Percentiles rank a stretch among this genome's conserved stretches.
phyloP scores from a whole-genome alignment of 352 stramenopile genomes.

The Pythium brassicae region DNA sequence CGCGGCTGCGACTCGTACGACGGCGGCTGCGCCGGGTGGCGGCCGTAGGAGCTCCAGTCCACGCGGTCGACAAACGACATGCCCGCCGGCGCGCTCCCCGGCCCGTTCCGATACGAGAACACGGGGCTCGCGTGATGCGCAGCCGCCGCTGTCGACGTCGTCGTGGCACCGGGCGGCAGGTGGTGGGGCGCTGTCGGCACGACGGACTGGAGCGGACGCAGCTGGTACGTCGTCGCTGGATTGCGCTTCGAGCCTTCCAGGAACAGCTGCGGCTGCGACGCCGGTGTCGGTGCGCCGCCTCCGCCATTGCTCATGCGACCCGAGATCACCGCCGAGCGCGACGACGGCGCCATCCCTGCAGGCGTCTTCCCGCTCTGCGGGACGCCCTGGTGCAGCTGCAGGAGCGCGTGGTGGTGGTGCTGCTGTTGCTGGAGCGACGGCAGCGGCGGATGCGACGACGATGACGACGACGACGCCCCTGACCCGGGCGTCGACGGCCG shows the following conservation, averaged over 20 bases:
- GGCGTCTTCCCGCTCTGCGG: not conserved
- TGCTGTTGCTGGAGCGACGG: constrained; percentile 10
- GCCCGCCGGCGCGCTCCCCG: constrained; percentile 9
- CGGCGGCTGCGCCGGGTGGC: constrained; percentile 2
- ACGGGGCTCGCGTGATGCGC: constrained; percentile 13
- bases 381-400: constrained; percentile 8
- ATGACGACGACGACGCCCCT: not conserved
- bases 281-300: not conserved
- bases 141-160: constrained; percentile 5
- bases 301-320: constrained; percentile 1
- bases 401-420: constrained; percentile 8
- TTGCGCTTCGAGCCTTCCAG: constrained; percentile 9
- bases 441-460: constrained; percentile 1
- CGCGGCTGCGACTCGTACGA: constrained; percentile 14
- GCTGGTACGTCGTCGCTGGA: constrained; percentile 29
- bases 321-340: not conserved
- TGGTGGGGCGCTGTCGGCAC: constrained; percentile 9
- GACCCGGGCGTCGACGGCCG: not conserved
- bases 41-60: constrained; percentile 30
- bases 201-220: constrained; percentile 43
- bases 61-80: constrained; percentile 19
- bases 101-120: constrained; percentile 14
- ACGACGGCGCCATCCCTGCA: not conserved
- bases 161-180: constrained; percentile 6
- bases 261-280: not conserved